Evolutionary conservation across 257 asterid genomes (phyloP).

Genomic region (Capsicum pubescens): DNA sequence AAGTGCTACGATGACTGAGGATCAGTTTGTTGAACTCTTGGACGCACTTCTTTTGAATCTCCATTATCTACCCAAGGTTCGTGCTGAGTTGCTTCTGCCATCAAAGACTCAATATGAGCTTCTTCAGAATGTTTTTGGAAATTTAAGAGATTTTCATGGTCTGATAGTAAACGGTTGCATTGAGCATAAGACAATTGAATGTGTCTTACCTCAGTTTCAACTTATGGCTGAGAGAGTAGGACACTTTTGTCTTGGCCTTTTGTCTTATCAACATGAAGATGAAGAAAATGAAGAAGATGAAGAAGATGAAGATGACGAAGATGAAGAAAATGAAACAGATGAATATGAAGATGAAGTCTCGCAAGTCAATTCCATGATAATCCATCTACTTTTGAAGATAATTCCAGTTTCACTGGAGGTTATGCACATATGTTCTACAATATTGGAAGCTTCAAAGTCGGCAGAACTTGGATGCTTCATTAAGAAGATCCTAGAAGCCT

Average conservation of each 20-base stretch:
- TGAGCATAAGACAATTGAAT: not conserved
- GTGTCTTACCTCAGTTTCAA: not conserved
- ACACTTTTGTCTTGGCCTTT: too few relatives aligned
- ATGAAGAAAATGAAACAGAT: too few relatives aligned
- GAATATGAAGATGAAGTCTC: too few relatives aligned
- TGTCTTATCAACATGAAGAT: too few relatives aligned
- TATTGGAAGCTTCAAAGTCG: not conserved
- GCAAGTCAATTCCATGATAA: not conserved
- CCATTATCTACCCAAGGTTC: not conserved
- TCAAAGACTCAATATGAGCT: not conserved
- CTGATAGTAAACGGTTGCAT: not conserved
- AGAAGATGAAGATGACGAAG: too few relatives aligned
- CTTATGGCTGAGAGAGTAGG: not conserved
- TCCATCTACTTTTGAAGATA: not conserved
- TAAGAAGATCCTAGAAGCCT: not conserved
- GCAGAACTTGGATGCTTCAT: not conserved
- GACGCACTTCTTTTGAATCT: not conserved
- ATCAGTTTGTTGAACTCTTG: not conserved
- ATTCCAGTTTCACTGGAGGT: not conserved
- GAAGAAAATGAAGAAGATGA: too few relatives aligned
- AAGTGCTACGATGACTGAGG: not conserved
- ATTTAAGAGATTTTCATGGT: not conserved
- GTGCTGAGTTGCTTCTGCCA: not conserved
- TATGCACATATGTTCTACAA: not conserved
- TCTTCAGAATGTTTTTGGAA: not conserved